Percentiles rank a stretch among this genome's conserved stretches.
These are phyloP conservation scores for Melastoma candidum DNA, from an alignment of 441 rosid species.

Conservation along the genomic window DNA sequence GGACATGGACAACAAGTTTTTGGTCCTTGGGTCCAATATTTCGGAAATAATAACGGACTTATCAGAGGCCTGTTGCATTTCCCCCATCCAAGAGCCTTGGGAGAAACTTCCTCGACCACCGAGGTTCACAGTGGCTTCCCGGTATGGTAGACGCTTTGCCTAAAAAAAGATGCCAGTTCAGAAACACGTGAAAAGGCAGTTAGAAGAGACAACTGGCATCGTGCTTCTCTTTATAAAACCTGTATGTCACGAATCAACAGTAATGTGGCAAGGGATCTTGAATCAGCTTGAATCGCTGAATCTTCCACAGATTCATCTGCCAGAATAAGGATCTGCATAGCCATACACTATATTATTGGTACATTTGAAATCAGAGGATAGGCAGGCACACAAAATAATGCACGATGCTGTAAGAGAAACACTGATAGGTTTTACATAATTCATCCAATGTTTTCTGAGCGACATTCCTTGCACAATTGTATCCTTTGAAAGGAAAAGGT, in stretches of 20 bases:
- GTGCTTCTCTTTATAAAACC: conserved; percentile 22
- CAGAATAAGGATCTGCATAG: conserved; percentile 49
- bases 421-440: too few species aligned
- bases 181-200: background rate
- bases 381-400: too few species aligned
- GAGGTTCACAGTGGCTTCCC: conserved; percentile 31
- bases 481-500: background rate
- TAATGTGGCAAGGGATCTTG: conserved; percentile 69
- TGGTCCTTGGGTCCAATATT: conserved; percentile 66
- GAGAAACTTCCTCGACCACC: conserved; percentile 40
- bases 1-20: conserved; percentile 56
- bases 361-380: background rate
- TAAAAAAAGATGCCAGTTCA: conserved; percentile 16
- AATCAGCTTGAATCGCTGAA: conserved; percentile 81
- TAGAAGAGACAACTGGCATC: background rate
- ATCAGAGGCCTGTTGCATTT: conserved; percentile 76
- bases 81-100: conserved; percentile 64
- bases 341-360: background rate
- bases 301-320: conserved; percentile 77
- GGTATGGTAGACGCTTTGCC: conserved; percentile 65
- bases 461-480: too few species aligned
- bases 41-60: conserved; percentile 63
- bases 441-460: too few species aligned
- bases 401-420: too few species aligned
- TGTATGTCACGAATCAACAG: conserved; percentile 69